A percentile compares a stretch with the other conserved stretches of the same genome.
Evolutionary conservation across 2,329 filamentous ascomycete genomes (phyloP).

Genomic region (Pleurostoma richardsiae): DNA sequence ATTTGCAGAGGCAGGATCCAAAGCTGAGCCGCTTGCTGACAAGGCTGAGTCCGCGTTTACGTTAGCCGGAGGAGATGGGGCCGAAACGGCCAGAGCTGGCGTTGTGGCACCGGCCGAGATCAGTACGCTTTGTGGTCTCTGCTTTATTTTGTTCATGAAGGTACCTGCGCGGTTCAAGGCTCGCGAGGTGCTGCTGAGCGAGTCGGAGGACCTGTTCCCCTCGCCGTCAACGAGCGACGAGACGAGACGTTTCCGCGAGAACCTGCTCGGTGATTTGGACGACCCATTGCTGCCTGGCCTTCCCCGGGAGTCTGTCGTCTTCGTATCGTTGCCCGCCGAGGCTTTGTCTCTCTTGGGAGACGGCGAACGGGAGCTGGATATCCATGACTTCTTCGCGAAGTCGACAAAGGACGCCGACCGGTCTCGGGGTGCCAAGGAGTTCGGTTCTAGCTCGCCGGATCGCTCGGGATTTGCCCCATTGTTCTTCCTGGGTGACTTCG

Average conservation of each 20-base stretch:
- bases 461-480: slow-evolving; percentile 4
- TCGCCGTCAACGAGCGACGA: slow-evolving; percentile 22
- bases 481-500: slow-evolving; percentile 6
- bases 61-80: neutral
- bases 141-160: slow-evolving; percentile 49
- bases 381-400: slow-evolving; percentile 48
- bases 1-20: neutral
- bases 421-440: slow-evolving; percentile 27
- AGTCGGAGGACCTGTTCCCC: slow-evolving; percentile 26
- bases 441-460: slow-evolving; percentile 17
- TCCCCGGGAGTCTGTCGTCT: slow-evolving; percentile 16
- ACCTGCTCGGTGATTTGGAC: slow-evolving; percentile 20
- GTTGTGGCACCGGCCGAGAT: slow-evolving; percentile 21
- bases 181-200: slow-evolving; percentile 28
- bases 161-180: slow-evolving; percentile 36
- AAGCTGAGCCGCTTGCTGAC: slow-evolving; percentile 5
- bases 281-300: slow-evolving; percentile 21
- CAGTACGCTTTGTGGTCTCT: slow-evolving; percentile 27
- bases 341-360: slow-evolving; percentile 27
- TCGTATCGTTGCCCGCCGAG: slow-evolving; percentile 12
- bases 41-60: slow-evolving; percentile 7
- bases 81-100: neutral
- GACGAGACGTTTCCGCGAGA: slow-evolving; percentile 21
- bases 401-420: slow-evolving; percentile 42
- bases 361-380: slow-evolving; percentile 41